Evolutionary conservation across 495 filamentous ascomycete species (phyloP), one percentile per base, ranked within the genome.

Genomic region (Melanomma pulvis-pyrius): DNA sequence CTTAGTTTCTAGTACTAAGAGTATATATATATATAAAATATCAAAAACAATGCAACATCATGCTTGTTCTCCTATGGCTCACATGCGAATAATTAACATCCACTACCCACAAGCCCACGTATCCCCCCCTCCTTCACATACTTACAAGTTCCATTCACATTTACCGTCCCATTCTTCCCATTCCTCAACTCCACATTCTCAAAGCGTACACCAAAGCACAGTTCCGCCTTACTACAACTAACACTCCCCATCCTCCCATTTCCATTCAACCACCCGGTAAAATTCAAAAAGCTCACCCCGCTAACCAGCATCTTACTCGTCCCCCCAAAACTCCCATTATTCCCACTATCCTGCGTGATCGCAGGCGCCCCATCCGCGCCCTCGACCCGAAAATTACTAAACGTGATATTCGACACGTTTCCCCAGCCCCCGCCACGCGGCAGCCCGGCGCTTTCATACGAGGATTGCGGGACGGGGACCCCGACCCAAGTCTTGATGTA

Each of bases 401-500:
- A 82, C 5, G 79, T 58, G n/a, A 85, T 76, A 73, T 85, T 84
- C 51, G 74, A 63, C 7, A 85, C 76, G 5, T 73, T 74, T 22
- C 83, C 83, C 83, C 82, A 86, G 29, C 82, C 82, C 21, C 76
- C 82, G 17, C 84, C 83, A 1, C 79, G 74, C 12, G 83, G 82
- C 28, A 78, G 72, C 30, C 73, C 75, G 21, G 73, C 80, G 57
- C 75, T 79, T 61, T 86, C 83, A 67, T 85, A 86, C 17, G 56
- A 65, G 17, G 17, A 7, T 66, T 83, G 79, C 0, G 76, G 75
- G 0, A 81, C 77, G 4, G 79, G 79, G 0, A 67, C 79, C 13
- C 84, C 82, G 12, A 83, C 74, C 82, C 83, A 87, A 9, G 83
- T 84, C 61, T 86, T 87, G 73, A 87, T 84, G 63, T 86, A 85